These are phyloP conservation scores for Ceratocystis albifundus DNA, from an alignment of 2,329 filamentous ascomycete species.

Conservation along the genomic window DNA sequence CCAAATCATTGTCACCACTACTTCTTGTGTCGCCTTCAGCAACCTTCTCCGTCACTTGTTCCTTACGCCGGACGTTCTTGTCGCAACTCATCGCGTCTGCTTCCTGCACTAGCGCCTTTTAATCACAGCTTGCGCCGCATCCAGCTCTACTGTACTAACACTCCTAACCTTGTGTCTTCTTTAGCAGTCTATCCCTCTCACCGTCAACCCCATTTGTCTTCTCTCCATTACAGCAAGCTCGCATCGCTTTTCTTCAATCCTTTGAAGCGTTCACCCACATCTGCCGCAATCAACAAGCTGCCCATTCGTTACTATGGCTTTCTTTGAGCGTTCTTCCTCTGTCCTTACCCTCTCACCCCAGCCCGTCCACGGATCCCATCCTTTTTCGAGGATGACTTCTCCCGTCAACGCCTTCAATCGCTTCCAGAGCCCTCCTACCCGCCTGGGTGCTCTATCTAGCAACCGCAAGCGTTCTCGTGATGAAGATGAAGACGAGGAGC, in stretches of 20 bases:
- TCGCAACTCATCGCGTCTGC: neutral
- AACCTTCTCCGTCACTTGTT: neutral
- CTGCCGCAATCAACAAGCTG: neutral
- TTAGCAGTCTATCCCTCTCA: slow-evolving; percentile 17
- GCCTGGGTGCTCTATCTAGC: slow-evolving; percentile 30
- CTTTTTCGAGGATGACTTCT: slow-evolving; percentile 21
- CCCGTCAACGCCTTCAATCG: slow-evolving; percentile 21
- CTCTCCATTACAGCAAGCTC: slow-evolving; percentile 17
- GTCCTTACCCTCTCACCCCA: slow-evolving; percentile 37
- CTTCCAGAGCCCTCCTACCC: slow-evolving; percentile 16
- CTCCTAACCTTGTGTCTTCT: slow-evolving; percentile 18
- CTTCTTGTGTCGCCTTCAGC: neutral
- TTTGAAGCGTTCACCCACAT: neutral
- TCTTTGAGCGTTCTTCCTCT: slow-evolving; percentile 30
- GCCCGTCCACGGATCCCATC: slow-evolving; percentile 32
- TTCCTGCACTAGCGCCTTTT: slow-evolving; percentile 6
- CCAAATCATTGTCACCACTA: neutral
- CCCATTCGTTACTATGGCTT: slow-evolving; percentile 16
- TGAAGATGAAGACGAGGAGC: slow-evolving; percentile 50
- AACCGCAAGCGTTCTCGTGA: slow-evolving; percentile 68
- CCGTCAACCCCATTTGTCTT: slow-evolving; percentile 4
- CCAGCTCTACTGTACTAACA: slow-evolving; percentile 1
- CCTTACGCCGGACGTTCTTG: neutral
- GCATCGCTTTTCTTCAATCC: slow-evolving; percentile 17
- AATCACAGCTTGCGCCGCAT: neutral